A percentile compares a stretch with the other conserved stretches of the same genome.
phyloP scores from a whole-genome alignment of 2,329 filamentous ascomycete genomes.

The Talaromyces sp. region DNA sequence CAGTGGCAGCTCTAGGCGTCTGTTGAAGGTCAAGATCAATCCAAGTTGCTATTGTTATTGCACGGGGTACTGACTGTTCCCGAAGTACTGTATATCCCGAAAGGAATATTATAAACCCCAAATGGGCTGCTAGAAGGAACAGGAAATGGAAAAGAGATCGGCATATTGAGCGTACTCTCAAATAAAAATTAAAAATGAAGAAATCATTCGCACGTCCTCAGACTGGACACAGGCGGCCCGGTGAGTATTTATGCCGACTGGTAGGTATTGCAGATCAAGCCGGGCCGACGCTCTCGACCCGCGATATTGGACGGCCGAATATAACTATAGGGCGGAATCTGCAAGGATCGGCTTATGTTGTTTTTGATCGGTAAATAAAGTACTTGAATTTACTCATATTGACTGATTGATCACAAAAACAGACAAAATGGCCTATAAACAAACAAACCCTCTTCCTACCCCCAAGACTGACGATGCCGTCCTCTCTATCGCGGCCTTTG shows the following conservation, averaged over 20 bases:
- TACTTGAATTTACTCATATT: background rate
- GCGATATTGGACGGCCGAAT: background rate
- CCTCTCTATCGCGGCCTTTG: conserved; percentile 9
- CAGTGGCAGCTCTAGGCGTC: background rate
- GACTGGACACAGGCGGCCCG: background rate
- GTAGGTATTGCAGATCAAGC: background rate
- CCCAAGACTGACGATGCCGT: background rate
- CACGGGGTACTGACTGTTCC: background rate
- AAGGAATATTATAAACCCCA: conserved; percentile 7
- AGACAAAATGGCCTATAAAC: conserved; percentile 9
- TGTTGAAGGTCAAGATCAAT: background rate
- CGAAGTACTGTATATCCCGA: conserved; percentile 6
- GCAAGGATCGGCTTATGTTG: background rate
- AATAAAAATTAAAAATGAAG: background rate
- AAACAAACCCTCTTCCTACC: conserved; percentile 5
- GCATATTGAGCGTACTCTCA: background rate
- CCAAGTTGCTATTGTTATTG: background rate
- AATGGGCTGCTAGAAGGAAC: conserved; percentile 50
- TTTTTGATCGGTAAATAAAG: background rate
- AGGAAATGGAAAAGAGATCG: background rate
- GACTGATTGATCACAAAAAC: background rate
- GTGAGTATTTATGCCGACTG: background rate
- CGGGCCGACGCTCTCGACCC: background rate
- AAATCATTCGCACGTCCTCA: background rate
- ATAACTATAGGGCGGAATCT: background rate